Base-by-base conservation (phyloP, 768 basidiomycete genomes). In the Suillus spraguei region DNA sequence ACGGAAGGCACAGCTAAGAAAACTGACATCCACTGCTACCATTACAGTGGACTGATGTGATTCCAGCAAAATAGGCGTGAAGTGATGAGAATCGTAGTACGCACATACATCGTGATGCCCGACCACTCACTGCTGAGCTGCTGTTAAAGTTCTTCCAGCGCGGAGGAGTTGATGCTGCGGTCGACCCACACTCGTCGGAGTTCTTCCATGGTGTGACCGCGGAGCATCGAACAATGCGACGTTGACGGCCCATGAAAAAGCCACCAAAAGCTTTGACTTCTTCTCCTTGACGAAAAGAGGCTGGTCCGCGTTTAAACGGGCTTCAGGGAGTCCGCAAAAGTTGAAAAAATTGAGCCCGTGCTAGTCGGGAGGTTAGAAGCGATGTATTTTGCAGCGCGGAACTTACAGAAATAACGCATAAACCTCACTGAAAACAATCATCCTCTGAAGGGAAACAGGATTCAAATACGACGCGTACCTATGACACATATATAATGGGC, bases 1-100 rank as follows among this genome's bases (percentile, higher is more conserved):
- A 81, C 76, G 44, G 74, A 73, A 32, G 80, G 80, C 16, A 87
- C 84, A 11, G 83, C 81, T 11, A 87, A 69, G 66, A 85, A n/a
- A 84, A 0, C 80, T 80, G 2, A 87, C 81, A 59, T 85, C 84
- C 2, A 82, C 82, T n/a, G 80, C 80, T 5, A 86, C 67, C 42
- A 86, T 70, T 16, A 85, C 82, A 1, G 82, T 82, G 2, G 77
- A 78, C 83, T 85, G 20, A 41, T 22, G 14, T 22, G 38, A 56
- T 39, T 56, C n/a, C 38, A 56, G 55, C 17, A 24, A 56, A 39
- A 56, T 56, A 39, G 17, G 16, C 11, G 16, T 17, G 16, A 10
- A 39, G 5, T 38, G 11, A 38, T 17, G 5, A 10, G 38, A 39
- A 22, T 52, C 59, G 46, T 67, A 22, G 13, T 17, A 69, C 82